These are phyloP conservation scores for Stephania yunnanensis DNA, from an alignment of 164 flowering plant genomes.

Conservation along the genomic window DNA sequence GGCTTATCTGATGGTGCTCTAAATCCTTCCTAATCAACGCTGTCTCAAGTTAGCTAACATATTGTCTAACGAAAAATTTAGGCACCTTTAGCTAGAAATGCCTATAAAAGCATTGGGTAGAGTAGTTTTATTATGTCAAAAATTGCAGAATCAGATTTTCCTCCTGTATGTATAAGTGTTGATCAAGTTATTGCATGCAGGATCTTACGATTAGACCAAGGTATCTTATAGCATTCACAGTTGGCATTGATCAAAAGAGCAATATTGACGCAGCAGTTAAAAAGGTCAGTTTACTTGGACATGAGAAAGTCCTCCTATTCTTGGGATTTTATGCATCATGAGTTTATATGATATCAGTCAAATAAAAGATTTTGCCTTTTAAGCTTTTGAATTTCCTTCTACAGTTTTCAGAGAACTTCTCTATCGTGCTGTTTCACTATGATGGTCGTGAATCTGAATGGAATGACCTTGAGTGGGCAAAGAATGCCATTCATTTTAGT, in stretches of 20 bases:
- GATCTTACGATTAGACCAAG: conserved; percentile 59
- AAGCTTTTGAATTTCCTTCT: conserved; percentile 1
- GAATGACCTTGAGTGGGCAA: conserved; percentile 97
- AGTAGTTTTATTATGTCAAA: background rate
- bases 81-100: too few relatives aligned
- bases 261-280: conserved; percentile 75
- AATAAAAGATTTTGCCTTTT: background rate
- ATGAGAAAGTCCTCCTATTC: background rate
- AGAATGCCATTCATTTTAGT: conserved; percentile 76
- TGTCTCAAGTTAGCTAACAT: too few relatives aligned
- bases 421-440: conserved; percentile 80
- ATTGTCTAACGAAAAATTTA: too few relatives aligned
- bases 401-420: conserved; percentile 87
- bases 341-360: background rate
- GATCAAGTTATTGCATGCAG: conserved; percentile 31
- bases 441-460: conserved; percentile 82
- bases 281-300: conserved; percentile 44
- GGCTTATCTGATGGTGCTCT: too few relatives aligned
- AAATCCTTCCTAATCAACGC: too few relatives aligned
- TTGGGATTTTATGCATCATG: background rate
- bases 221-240: conserved; percentile 89
- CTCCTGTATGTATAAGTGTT: background rate
- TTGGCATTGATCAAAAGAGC: conserved; percentile 55
- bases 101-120: too few relatives aligned
- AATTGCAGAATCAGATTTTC: background rate